Percentiles rank a stretch among this genome's conserved stretches.
Conservation (phyloP, 495 filamentous ascomycete genomes). For the Neurospora tetraspora region DNA sequence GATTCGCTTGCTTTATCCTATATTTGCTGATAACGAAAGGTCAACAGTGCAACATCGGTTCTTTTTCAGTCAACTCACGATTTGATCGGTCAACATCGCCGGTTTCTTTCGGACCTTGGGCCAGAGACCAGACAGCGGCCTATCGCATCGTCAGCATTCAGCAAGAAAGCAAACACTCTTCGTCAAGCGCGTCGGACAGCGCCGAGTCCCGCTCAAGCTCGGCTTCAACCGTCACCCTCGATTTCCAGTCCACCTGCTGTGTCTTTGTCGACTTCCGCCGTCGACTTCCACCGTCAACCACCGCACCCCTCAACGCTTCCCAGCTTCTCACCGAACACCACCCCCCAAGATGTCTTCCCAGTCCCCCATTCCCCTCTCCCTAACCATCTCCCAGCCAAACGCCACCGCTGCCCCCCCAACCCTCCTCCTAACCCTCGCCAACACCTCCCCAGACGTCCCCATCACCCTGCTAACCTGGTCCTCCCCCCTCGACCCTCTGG, state of each 20-base stretch:
- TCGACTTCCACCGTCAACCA: not conserved
- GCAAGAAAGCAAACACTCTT: not conserved
- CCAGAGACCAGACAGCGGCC: not conserved
- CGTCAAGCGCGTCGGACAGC: not conserved
- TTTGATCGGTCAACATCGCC: not conserved
- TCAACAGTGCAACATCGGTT: not conserved
- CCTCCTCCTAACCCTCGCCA: constrained; percentile 27
- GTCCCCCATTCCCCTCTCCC: not conserved
- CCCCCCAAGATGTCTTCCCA: not conserved
- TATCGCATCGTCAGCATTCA: not conserved
- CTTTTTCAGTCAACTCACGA: not conserved
- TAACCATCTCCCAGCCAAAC: constrained; percentile 1
- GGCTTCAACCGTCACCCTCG: not conserved
- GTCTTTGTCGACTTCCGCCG: not conserved
- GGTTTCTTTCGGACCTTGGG: not conserved
- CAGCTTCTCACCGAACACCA: not conserved
- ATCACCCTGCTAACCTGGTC: constrained; percentile 41
- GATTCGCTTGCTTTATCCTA: not conserved
- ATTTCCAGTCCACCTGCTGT: not conserved
- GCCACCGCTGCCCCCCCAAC: constrained; percentile 5
- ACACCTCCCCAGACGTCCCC: constrained; percentile 23
- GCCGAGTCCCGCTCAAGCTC: not conserved
- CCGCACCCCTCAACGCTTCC: not conserved
- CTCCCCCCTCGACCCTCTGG: constrained; percentile 38
- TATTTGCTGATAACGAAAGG: not conserved